Evolutionary conservation across 306 rosid species (phyloP).

Genomic region (Mucuna pruriens): DNA sequence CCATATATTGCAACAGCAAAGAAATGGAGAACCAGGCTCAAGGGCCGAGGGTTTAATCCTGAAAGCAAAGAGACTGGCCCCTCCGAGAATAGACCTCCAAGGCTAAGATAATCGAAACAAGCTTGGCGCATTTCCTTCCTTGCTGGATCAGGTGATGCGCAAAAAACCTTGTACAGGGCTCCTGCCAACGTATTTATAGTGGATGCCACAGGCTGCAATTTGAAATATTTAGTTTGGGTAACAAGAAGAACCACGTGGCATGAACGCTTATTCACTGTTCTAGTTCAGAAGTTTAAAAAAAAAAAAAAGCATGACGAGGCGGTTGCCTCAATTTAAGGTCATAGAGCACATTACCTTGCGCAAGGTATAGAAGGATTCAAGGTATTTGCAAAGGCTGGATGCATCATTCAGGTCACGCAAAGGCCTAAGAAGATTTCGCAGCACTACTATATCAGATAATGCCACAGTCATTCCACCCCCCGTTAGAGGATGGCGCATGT

Average conservation of each 20-base stretch:
- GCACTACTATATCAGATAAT: constrained; percentile 85
- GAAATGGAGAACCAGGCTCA: constrained; percentile 92
- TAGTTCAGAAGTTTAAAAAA: background rate
- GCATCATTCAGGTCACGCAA: constrained; percentile 76
- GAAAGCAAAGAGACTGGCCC: constrained; percentile 92
- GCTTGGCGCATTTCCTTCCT: constrained; percentile 98
- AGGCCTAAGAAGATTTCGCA: constrained; percentile 87
- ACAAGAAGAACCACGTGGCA: background rate
- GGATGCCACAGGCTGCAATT: constrained; percentile 90
- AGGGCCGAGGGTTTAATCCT: constrained; percentile 89
- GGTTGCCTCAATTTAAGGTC: background rate
- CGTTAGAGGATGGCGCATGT: constrained; percentile 97
- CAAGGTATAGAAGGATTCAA: constrained; percentile 85
- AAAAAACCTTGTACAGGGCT: constrained; percentile 92
- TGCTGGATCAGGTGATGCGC: constrained; percentile 90
- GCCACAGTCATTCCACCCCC: constrained; percentile 99
- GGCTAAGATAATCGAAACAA: constrained; percentile 92
- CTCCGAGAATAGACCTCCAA: constrained; percentile 81
- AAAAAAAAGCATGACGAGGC: background rate
- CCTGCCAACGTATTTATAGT: constrained; percentile 97
- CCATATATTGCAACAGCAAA: constrained; percentile 91
- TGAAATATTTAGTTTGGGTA: constrained; percentile 3
- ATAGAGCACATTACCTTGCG: constrained; percentile 64
- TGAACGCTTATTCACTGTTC: background rate
- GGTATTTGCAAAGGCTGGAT: constrained; percentile 79